These are phyloP conservation scores for Prunus kanzakura DNA, from an alignment of 306 rosid genomes.

Conservation along the genomic window DNA sequence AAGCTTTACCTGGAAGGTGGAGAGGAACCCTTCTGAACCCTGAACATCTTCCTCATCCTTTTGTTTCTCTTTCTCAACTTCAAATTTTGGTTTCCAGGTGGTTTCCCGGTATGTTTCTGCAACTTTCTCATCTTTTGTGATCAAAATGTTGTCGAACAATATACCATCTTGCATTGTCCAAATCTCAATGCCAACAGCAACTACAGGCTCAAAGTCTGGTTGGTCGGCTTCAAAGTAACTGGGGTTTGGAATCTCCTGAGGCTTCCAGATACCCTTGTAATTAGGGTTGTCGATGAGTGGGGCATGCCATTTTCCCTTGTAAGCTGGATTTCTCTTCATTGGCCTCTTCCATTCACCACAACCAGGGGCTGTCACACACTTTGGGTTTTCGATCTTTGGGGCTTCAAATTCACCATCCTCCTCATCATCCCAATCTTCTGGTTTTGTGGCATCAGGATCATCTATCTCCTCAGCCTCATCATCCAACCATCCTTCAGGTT, in stretches of 20 bases:
- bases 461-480: constrained; percentile 94
- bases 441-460: constrained; percentile 86
- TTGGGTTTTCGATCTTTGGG: constrained; percentile 73
- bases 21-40: constrained; percentile 54
- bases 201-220: constrained; percentile 80
- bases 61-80: constrained; percentile 71
- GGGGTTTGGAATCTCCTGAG: constrained; percentile 81
- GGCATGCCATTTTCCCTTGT: constrained; percentile 94
- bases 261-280: constrained; percentile 96
- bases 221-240: constrained; percentile 68
- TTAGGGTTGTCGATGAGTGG: constrained; percentile 82
- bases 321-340: constrained; percentile 83
- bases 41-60: constrained; percentile 66
- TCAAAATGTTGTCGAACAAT: constrained; percentile 81
- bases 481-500: constrained; percentile 98
- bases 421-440: constrained; percentile 95
- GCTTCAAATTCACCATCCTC: constrained; percentile 96
- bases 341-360: constrained; percentile 98
- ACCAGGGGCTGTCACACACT: constrained; percentile 74
- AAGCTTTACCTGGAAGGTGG: constrained; percentile 54
- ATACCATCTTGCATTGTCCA: constrained; percentile 99
- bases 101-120: constrained; percentile 69
- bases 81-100: constrained; percentile 86
- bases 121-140: constrained; percentile 63
- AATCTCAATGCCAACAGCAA: constrained; percentile 92